Evolutionary conservation across 108 stramenopile genomes (phyloP), one percentile per base, ranked within the genome.

Genomic region (Cyclotella sp.): DNA sequence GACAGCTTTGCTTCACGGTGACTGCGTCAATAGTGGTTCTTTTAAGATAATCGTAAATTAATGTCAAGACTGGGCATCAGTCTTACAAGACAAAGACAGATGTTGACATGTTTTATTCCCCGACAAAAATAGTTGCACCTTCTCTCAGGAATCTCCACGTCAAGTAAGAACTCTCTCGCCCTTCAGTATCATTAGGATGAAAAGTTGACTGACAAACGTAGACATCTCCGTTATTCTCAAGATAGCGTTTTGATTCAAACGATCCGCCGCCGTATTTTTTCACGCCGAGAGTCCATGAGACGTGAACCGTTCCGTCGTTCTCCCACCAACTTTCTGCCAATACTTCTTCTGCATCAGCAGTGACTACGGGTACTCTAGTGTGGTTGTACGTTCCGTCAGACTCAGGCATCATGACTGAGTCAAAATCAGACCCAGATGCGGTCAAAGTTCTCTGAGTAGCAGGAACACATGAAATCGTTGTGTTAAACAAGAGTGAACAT

Each of bases 241-340:
- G 53, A 72, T 87, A 94, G 42, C 93, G 76, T 71, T 57, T 83
- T 59, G 87, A 88, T 75, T 90, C 89, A 81, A 94, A 94, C 16
- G 73, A 68, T 12, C 84, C 89, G 14, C 93, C 93, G 3, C 89
- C 88, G 43, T 94, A 92, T 65, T 87, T 88, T 43, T 72, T 86
- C 13, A 89, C 88, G 34, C 88, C 91, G 27, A 78, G 77, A 69
- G 91, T 78, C 87, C 85, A 89, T 7, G 89, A 88, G n/a, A 81
- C 75, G 55, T 94, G 93, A 10, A 85, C 79, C 2, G 82, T 84
- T 19, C 93, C 91, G 13, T 83, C 55, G 27, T 86, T 70, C 70
- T 91, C 90, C 91, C 93, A 94, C 93, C 93, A 94, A 5, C 85
- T 76, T 72, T 91, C 90, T 9, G 85, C 88, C 51, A 78, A 14